Evolutionary conservation across 2,329 filamentous ascomycete genomes (phyloP).

Genomic region (Corniculantispora saksenae): DNA sequence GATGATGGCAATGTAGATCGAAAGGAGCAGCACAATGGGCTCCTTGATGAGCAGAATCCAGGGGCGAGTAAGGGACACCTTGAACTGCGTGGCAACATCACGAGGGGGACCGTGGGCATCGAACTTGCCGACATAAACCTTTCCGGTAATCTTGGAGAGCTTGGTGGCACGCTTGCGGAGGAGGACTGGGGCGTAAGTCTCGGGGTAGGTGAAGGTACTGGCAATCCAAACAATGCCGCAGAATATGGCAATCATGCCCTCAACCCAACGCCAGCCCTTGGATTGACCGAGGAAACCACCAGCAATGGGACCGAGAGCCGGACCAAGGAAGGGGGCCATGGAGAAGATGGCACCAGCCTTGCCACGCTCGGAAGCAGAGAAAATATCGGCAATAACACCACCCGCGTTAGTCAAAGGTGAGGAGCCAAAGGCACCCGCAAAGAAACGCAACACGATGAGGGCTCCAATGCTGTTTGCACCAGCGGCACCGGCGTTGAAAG

Average conservation of each 20-base stretch:
- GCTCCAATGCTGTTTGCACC: constrained; percentile 59
- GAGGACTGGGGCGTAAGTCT: constrained; percentile 62
- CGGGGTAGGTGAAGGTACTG: constrained; percentile 53
- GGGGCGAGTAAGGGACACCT: constrained; percentile 59
- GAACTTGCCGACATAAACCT: constrained; percentile 54
- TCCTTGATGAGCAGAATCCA: constrained; percentile 67
- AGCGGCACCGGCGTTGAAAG: constrained; percentile 62
- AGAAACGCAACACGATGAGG: constrained; percentile 68
- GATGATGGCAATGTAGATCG: constrained; percentile 63
- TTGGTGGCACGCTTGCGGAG: constrained; percentile 52
- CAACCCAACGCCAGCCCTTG: constrained; percentile 65
- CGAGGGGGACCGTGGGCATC: constrained; percentile 46
- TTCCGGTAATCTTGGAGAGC: constrained; percentile 54
- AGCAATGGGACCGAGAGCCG: constrained; percentile 59
- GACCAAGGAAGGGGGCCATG: constrained; percentile 64
- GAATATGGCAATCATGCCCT: constrained; percentile 63
- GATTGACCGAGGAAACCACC: constrained; percentile 63
- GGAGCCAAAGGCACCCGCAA: constrained; percentile 63
- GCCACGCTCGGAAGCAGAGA: constrained; percentile 54
- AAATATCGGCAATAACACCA: constrained; percentile 66
- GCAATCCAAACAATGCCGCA: constrained; percentile 59
- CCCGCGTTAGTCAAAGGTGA: constrained; percentile 64
- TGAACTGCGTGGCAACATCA: constrained; percentile 51
- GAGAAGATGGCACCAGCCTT: constrained; percentile 61
- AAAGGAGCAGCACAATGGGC: constrained; percentile 65